Base-by-base conservation (phyloP, 2,329 filamentous ascomycete genomes). In the Pseudogymnoascus destructans region DNA sequence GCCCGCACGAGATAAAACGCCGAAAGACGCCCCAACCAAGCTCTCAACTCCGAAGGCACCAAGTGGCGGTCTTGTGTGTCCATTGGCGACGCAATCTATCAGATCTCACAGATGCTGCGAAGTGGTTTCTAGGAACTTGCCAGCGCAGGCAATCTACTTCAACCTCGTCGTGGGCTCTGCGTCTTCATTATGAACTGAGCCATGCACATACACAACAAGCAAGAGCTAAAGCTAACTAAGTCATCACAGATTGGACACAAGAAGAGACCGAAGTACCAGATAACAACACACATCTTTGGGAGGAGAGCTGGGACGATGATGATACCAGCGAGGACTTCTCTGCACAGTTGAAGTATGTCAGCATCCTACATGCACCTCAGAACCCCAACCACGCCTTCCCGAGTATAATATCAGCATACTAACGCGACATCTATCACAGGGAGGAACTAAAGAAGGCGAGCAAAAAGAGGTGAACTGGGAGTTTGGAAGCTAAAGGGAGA, bases 261-360 rank as follows among this genome's bases (percentile, higher is more conserved):
- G 89, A 95, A 70, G 91, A 95, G 70, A 89, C 89, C 61, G 89
- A 96, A 70, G 86, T 85, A 59, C 87, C 86, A 78, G 82, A 78
- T 61, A 82, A 76, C 66, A 85, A 84, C 68, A 81, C 84, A 71
- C 91, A 97, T 75, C 77, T 98, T 58, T 98, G 93, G 93, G 93
- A 98, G 74, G 93, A 98, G 79, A 96, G 90, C 78, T 98, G 93
- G 93, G 93, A 98, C 70, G 93, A 98, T 69, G 92, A 97, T 71
- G 93, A 97, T 74, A 93, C 89, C 64, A 93, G 81, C 67, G 93
- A 98, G 70, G 93, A 98, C 69, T 98, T 98, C 72, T 93, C 90
- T 10, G 82, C 87, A 68, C 92, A 97, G 77, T 75, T 98, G 69
- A 95, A 89, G 92, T 95, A 73, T 65, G 86, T 77, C 58, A 25